Evolutionary conservation across 352 stramenopile genomes (phyloP), one percentile per base, ranked within the genome.

Genomic region (Plasmopara halstedii): DNA sequence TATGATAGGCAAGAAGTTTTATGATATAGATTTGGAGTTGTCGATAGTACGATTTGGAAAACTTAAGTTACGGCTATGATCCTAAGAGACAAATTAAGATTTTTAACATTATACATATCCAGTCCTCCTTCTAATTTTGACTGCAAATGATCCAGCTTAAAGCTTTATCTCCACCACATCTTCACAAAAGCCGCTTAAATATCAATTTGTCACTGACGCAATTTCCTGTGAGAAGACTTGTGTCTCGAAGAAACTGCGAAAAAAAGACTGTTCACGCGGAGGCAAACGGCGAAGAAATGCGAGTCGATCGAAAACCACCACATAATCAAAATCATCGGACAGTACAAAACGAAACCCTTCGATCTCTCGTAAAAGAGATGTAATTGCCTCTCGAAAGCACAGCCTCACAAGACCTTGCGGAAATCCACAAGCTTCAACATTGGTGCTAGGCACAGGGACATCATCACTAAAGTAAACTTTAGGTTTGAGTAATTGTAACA

Each of bases 161-260:
- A n/a, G n/a, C n/a, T n/a, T n/a, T n/a, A n/a, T n/a, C n/a, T n/a
- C n/a, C n/a, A n/a, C n/a, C n/a, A n/a, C n/a, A n/a, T n/a, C n/a
- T n/a, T n/a, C 25, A 29, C 25, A 9, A 11, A 29, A 11, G 3
- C 11, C 25, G 25, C 25, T 29, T 65, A 70, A 63, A 62, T 60
- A 60, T 64, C 15, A 44, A 34, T 22, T 32, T 3, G n/a, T 42
- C 23, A 87, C 74, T 0, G 73, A 83, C 13, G 81, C 75, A 27
- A 93, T 89, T 58, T 86, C 65, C 26, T 93, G 78, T 14, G 78
- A 90, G 35, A 93, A 93, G 10, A 93, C 58, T 58, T 93, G 81
- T 26, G 81, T 93, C 62, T 93, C 80, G 4, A 93, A 54, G 50
- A 93, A 93, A 42, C 50, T 70, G 43, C 72, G 73, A 50, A 79